phyloP scores from a whole-genome alignment of 768 basidiomycete species.

The Inosperma sp. region DNA sequence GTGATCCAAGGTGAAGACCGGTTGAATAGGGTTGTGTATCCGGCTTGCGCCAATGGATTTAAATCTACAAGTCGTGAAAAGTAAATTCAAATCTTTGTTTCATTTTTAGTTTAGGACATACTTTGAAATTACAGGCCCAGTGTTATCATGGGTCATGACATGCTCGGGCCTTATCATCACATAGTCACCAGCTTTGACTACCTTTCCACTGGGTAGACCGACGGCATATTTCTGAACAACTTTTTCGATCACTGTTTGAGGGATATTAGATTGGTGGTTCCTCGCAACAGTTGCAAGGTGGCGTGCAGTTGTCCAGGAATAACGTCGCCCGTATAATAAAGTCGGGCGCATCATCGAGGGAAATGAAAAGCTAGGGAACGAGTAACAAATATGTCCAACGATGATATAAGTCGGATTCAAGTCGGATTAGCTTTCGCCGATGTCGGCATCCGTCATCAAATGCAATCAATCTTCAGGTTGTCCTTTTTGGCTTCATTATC shows the following conservation, averaged over 20 bases:
- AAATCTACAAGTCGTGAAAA: conserved; percentile 53
- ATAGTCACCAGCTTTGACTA: conserved; percentile 94
- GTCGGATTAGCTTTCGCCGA: too few species aligned
- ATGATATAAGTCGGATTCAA: too few species aligned
- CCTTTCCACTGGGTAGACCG: conserved; percentile 73
- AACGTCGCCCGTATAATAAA: not conserved
- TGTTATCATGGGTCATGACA: conserved; percentile 99
- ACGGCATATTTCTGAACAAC: conserved; percentile 97
- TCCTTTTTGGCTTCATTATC: too few species aligned
- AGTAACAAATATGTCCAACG: too few species aligned
- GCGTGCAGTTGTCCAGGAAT: conserved; percentile 14
- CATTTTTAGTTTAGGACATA: conserved; percentile 33
- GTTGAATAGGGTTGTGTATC: conserved; percentile 75
- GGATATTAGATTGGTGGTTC: conserved; percentile 27
- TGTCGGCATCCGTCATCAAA: too few species aligned
- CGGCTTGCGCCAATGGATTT: conserved; percentile 88
- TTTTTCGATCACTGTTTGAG: conserved; percentile 95
- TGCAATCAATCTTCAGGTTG: too few species aligned
- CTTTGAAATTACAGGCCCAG: conserved; percentile 97
- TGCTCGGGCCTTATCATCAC: conserved; percentile 98
- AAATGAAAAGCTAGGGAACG: too few species aligned
- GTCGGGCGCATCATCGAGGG: too few species aligned
- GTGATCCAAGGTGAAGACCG: conserved; percentile 96
- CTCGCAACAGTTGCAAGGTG: conserved; percentile 26
- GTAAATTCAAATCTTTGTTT: not conserved